Evolutionary conservation across 345 rosid species (phyloP), one percentile per base, ranked within the genome.

Genomic region (Clarkia xantiana): DNA sequence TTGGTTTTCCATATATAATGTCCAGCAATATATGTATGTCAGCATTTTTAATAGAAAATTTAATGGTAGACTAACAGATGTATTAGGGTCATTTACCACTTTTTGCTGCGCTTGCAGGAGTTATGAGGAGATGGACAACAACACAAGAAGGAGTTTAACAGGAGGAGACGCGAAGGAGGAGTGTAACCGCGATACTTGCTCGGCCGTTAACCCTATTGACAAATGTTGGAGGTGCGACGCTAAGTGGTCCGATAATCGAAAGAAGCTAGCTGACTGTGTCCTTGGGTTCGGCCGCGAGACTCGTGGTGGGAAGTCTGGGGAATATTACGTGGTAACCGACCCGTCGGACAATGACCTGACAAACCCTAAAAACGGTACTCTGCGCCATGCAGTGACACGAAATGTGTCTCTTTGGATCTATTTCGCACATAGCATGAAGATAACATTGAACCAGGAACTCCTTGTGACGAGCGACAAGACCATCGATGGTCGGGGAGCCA

Each of bases 161-260:
- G 36, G 36, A 22, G 25, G 25, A 29, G 1, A 29, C 7, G 36
- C 36, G 7, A 7, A 29, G 5, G 4, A 15, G 45, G 55, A 23
- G 59, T 29, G 3, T n/a, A n/a, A n/a, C 14, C 18, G 2, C 1
- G 82, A 82, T 4, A 69, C 73, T 11, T 89, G 97, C 66, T 8
- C 40, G 40, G 90, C 87, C 39, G 67, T 81, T 18, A 89, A 89
- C 68, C 97, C 97, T 0, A 85, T 89, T 9, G 95, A 89, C 56
- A 59, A 73, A 53, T 85, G 97, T 49, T 89, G 90, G 95, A 73
- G 97, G 43, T 89, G 97, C 57, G 63, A 74, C 55, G 36, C 59
- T 2, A 61, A 78, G 12, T 89, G 97, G 95, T 75, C 67, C 3
- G 42, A 47, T 8, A 60, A 80, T 52, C 74, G 94, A 41, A 61